Conservation (phyloP, 179 eudicot species). For the Sideroxylon spinosum region DNA sequence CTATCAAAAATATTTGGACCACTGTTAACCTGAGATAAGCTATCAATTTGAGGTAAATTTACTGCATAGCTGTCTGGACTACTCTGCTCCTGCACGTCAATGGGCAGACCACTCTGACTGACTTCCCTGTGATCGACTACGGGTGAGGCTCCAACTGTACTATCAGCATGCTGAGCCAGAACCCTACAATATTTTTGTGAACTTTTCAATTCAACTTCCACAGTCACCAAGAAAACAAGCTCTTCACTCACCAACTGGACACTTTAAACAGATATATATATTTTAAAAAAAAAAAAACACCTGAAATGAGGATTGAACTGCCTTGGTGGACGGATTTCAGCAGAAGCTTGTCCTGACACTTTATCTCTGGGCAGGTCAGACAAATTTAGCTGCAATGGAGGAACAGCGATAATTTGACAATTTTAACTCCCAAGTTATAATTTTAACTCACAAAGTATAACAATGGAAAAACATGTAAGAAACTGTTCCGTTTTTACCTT, state of each 20-base stretch:
- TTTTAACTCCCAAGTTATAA: not conserved
- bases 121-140: conserved; percentile 20
- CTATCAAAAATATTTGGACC: conserved; percentile 14
- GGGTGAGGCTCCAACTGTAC: conserved; percentile 24
- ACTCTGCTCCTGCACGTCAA: conserved; percentile 16
- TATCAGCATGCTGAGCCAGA: conserved; percentile 38
- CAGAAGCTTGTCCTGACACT: conserved; percentile 87
- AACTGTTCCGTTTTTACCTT: conserved; percentile 46
- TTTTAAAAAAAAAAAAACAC: conserved; percentile 22
- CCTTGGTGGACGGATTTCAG: conserved; percentile 51
- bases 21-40: conserved; percentile 19
- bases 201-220: conserved; percentile 15
- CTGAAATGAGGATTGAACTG: conserved; percentile 36
- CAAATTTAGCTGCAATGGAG: conserved; percentile 59
- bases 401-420: conserved; percentile 5
- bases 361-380: conserved; percentile 73
- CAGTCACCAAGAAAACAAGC: conserved; percentile 13
- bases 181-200: conserved; percentile 38
- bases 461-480: not conserved
- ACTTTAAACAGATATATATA: not conserved
- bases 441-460: not conserved
- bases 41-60: conserved; percentile 11
- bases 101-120: conserved; percentile 17
- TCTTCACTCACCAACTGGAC: not conserved
- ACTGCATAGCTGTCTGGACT: conserved; percentile 14